Evolutionary conservation across 2,329 filamentous ascomycete species (phyloP), one percentile per base, ranked within the genome.

Genomic region (Sporothrix variecibatus): DNA sequence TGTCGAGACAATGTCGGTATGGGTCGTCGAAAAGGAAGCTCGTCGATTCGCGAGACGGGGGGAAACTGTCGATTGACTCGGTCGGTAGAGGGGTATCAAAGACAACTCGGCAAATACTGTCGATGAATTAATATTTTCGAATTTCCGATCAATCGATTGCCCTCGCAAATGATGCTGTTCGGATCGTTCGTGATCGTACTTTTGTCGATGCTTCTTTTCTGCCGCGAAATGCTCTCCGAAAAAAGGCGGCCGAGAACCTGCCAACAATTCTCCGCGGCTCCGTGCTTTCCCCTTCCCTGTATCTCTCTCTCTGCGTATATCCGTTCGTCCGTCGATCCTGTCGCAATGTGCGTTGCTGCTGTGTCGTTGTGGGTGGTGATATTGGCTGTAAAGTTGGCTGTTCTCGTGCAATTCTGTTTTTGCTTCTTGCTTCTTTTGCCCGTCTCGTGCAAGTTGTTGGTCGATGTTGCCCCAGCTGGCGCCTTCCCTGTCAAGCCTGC

Each of bases 401-500:
- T 11, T 60, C 60, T 38, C 60, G 65, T 69, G 65, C 23, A 31
- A 43, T 49, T 49, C 43, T 20, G 17, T 49, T 49, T 7, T 67
- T 34, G 34, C 34, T 34, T 34, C 34, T 8, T 34, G 34, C n/a
- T 6, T 26, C 11, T 9, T 17, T 23, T 12, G 40, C 51, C 51
- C 17, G 65, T 23, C 65, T 69, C 43, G 26, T 69, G 65, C 65
- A 34, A 31, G 40, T 49, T 71, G 12, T 69, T 60, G 62, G 58
- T 60, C 40, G 72, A 53, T 53, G 51, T 69, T 49, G 72, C 34
- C 26, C 72, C 56, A 38, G 58, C 58, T 62, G 58, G 58, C 28
- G 58, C 28, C 31, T 49, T 49, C 43, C 43, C 43, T 49, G 43
- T 49, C 43, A 15, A 20, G 51, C 23, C 20, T 53, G 51, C n/a